Conservation (phyloP, 2,329 filamentous ascomycete genomes). For the Pseudocercospora musae region DNA sequence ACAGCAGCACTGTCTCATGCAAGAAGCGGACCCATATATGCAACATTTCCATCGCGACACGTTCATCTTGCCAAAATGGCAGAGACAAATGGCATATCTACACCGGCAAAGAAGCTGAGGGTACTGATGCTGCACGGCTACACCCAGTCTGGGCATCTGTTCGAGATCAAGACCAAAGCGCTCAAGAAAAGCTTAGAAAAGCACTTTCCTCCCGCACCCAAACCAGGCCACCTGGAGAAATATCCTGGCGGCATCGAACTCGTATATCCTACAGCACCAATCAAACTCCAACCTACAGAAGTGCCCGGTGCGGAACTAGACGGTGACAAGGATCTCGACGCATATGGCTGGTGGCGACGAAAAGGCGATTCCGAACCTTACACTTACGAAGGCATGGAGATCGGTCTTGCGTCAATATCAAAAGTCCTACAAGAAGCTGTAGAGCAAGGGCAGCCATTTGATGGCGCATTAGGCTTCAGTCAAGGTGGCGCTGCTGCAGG, state of each 20-base stretch:
- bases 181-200: constrained; percentile 78
- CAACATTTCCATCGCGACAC: not conserved
- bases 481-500: constrained; percentile 73
- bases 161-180: constrained; percentile 84
- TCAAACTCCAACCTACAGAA: constrained; percentile 44
- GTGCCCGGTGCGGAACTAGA: constrained; percentile 58
- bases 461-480: constrained; percentile 78
- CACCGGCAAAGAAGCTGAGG: constrained; percentile 36
- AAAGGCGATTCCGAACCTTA: constrained; percentile 57
- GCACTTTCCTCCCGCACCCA: constrained; percentile 60
- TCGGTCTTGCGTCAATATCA: constrained; percentile 64
- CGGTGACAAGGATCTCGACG: constrained; percentile 46
- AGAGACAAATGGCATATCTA: constrained; percentile 7
- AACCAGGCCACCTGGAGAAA: constrained; percentile 38
- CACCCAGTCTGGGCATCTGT: constrained; percentile 83
- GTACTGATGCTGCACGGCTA: constrained; percentile 63
- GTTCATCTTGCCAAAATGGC: constrained; percentile 5
- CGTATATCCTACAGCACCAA: constrained; percentile 48
- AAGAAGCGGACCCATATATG: too few relatives aligned
- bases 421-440: constrained; percentile 48
- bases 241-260: constrained; percentile 43
- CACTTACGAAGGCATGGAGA: constrained; percentile 65
- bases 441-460: constrained; percentile 61
- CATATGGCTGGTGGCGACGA: constrained; percentile 80
- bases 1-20: not conserved